Conservation (phyloP, 495 filamentous ascomycete genomes). For the Annulohypoxylon stygium region DNA sequence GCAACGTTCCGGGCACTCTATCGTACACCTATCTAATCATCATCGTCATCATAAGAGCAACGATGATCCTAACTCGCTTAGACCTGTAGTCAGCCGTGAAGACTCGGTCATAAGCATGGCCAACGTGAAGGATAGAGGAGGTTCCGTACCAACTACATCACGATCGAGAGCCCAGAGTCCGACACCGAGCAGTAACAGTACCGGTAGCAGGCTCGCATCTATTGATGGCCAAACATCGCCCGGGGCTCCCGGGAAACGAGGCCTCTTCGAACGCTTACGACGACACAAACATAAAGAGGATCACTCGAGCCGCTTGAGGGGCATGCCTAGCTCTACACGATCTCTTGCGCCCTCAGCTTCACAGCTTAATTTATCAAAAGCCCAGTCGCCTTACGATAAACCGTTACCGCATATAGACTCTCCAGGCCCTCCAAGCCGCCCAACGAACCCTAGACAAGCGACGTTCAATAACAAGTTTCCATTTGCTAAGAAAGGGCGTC, state of each 20-base stretch:
- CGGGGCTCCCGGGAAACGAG: constrained; percentile 70
- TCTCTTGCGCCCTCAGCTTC: constrained; percentile 64
- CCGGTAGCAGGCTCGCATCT: constrained; percentile 59
- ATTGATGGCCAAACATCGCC: constrained; percentile 72
- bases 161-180: constrained; percentile 78
- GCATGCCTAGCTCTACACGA: constrained; percentile 67
- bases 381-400: constrained; percentile 57
- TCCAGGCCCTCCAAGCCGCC: constrained; percentile 36
- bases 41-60: constrained; percentile 82
- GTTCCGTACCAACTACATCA: constrained; percentile 57
- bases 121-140: constrained; percentile 58
- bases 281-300: constrained; percentile 73
- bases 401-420: constrained; percentile 56
- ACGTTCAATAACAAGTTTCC: constrained; percentile 71
- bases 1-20: constrained; percentile 64
- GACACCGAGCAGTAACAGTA: constrained; percentile 76
- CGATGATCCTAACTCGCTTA: constrained; percentile 74
- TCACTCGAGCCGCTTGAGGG: constrained; percentile 59
- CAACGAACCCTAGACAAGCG: constrained; percentile 62
- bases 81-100: constrained; percentile 76
- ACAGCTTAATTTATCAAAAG: constrained; percentile 65
- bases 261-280: constrained; percentile 74
- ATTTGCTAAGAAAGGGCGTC: constrained; percentile 62
- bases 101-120: constrained; percentile 71
- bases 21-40: constrained; percentile 70